Base-by-base conservation (phyloP, 345 rosid genomes). In the Angophora floribunda region DNA sequence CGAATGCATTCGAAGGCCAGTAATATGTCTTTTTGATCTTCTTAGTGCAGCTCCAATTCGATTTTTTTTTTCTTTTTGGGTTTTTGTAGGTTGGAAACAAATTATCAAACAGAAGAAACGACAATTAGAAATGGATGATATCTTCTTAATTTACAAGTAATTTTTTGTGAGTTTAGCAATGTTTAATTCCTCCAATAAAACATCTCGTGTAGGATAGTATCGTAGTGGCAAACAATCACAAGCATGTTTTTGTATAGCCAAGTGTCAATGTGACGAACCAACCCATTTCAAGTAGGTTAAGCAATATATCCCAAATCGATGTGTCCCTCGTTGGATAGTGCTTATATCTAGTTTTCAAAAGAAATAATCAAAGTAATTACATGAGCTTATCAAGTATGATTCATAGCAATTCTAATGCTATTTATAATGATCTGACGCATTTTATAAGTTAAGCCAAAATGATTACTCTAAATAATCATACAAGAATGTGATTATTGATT, bases 401-500 rank as follows among this genome's bases (percentile, higher is more conserved):
- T 7, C 49, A 17, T 3, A 32, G 0, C 2, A 1, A 0, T 21
- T 75, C 24, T 36, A 41, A 36, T 70, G 5, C 7, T 17, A 70
- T 70, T 36, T 70, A 70, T 36, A 70, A 70, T 17, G 47, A 36
- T 0, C 0, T 0, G 4, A 9, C 1, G 24, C 4, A 0, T 75
- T 36, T 4, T 19, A 75, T 0, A 1, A 13, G 1, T 1, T 28
- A 61, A 61, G 32, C 2, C 9, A 0, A 63, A 63, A 63, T 7
- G 1, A n/a, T 13, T 63, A n/a, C 7, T n/a, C 3, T 63, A 0
- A 59, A 1, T 24, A 19, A 36, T 41, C 7, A 75, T 4, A 9
- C 0, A 2, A 9, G 13, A 75, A 17, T 36, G 6, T 15, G 1
- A 10, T 7, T 1, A 32, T 75, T 36, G 0, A 7, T 17, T 2